These are phyloP conservation scores for Funneliformis caledonium DNA, from an alignment of 371 early-diverging fungal species.

Conservation along the genomic window DNA sequence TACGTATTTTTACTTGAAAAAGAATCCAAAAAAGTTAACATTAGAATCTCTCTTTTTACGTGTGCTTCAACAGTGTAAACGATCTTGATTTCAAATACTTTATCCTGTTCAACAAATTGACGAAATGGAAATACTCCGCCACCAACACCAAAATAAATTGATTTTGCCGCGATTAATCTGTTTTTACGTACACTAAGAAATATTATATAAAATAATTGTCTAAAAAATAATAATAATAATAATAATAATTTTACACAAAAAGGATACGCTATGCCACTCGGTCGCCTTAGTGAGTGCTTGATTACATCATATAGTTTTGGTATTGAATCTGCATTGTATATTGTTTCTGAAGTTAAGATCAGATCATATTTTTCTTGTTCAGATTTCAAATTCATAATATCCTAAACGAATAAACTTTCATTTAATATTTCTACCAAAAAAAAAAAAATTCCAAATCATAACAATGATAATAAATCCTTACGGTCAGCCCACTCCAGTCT, in stretches of 20 bases:
- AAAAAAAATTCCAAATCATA: background rate
- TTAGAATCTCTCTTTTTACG: slow-evolving; percentile 82
- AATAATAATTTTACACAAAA: slow-evolving; percentile 15
- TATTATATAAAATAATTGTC: background rate
- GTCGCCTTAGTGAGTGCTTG: slow-evolving; percentile 63
- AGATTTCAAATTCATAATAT: slow-evolving; percentile 32
- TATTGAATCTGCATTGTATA: slow-evolving; percentile 77
- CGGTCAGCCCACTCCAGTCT: slow-evolving; percentile 67
- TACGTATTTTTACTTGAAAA: background rate
- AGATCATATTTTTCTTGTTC: slow-evolving; percentile 75
- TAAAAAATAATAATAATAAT: background rate
- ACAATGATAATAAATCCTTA: slow-evolving; percentile 21
- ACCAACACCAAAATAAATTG: slow-evolving; percentile 90
- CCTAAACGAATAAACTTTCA: slow-evolving; percentile 28
- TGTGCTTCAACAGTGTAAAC: slow-evolving; percentile 64
- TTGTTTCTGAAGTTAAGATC: slow-evolving; percentile 92
- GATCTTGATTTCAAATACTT: slow-evolving; percentile 60
- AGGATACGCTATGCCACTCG: slow-evolving; percentile 73
- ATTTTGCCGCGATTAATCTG: slow-evolving; percentile 90
- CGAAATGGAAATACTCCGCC: slow-evolving; percentile 79
- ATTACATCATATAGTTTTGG: slow-evolving; percentile 66
- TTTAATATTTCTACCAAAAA: background rate
- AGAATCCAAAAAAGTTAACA: slow-evolving; percentile 43
- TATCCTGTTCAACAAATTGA: slow-evolving; percentile 61
- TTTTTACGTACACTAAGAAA: background rate